Evolutionary conservation across 805 yeast species (phyloP).

Genomic region (Metschnikowia dekortorum): DNA sequence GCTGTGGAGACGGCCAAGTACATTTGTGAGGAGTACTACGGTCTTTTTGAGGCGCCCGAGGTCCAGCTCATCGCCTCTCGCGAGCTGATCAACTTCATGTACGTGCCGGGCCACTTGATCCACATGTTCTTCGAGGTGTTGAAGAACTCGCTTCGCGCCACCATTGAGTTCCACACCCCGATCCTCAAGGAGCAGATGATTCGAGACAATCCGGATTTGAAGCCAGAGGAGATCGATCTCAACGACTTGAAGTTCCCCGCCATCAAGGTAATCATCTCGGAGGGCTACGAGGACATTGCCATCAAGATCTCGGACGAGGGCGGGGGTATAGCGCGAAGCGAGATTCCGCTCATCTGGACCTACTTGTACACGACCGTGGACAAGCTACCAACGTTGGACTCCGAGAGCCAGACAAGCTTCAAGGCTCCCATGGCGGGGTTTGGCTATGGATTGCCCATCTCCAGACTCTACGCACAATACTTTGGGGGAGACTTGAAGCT

Average conservation of each 20-base stretch:
- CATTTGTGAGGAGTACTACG: conserved; percentile 89
- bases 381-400: conserved; percentile 61
- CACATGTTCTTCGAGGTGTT: conserved; percentile 88
- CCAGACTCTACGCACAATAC: conserved; percentile 80
- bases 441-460: conserved; percentile 87
- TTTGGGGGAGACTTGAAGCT: conserved; percentile 87
- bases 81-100: conserved; percentile 73
- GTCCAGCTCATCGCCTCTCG: conserved; percentile 74
- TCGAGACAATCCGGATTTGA: conserved; percentile 39
- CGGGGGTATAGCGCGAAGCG: conserved; percentile 85
- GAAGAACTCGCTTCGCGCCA: conserved; percentile 83
- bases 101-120: conserved; percentile 88
- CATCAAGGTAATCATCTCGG: conserved; percentile 79
- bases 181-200: conserved; percentile 36
- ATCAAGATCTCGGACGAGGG: conserved; percentile 91
- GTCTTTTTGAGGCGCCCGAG: conserved; percentile 79
- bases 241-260: conserved; percentile 76
- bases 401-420: conserved; percentile 60
- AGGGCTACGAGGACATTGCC: conserved; percentile 87
- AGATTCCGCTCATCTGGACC: conserved; percentile 84
- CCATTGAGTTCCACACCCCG: conserved; percentile 73
- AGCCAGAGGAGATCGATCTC: conserved; percentile 37
- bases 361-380: conserved; percentile 86
- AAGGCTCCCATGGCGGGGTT: conserved; percentile 93
- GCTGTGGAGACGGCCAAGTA: conserved; percentile 88